These are phyloP conservation scores for Carex scoparia DNA, from an alignment of 176 grass and related monocot genomes.

Conservation along the genomic window DNA sequence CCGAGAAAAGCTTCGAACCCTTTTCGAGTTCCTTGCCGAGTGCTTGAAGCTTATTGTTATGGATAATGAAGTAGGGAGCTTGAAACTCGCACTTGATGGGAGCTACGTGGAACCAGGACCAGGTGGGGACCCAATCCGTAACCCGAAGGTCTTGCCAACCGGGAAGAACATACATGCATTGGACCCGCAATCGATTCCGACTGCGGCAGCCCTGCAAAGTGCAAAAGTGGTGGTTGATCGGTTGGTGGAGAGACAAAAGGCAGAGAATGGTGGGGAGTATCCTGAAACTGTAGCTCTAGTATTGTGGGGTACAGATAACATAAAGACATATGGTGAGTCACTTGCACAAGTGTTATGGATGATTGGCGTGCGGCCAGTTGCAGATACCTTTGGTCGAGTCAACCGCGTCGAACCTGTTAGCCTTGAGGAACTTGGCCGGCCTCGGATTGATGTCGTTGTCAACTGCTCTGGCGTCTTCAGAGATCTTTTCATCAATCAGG, in stretches of 20 bases:
- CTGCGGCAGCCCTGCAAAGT: slow-evolving; percentile 84
- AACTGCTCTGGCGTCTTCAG: slow-evolving; percentile 98
- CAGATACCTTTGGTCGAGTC: slow-evolving; percentile 84
- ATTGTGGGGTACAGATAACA: slow-evolving; percentile 98
- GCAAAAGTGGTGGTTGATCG: slow-evolving; percentile 87
- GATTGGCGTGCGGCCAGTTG: slow-evolving; percentile 73
- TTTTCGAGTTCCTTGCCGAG: slow-evolving; percentile 74
- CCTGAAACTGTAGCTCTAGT: slow-evolving; percentile 97
- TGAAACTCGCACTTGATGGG: slow-evolving; percentile 89
- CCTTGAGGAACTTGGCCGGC: slow-evolving; percentile 91
- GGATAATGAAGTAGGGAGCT: slow-evolving; percentile 77
- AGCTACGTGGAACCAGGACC: slow-evolving; percentile 91
- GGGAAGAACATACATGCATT: slow-evolving; percentile 99
- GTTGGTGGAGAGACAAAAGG: slow-evolving; percentile 84
- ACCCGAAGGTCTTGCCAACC: slow-evolving; percentile 95
- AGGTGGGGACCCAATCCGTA: slow-evolving; percentile 88
- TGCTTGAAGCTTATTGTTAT: slow-evolving; percentile 82
- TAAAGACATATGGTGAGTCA: slow-evolving; percentile 98
- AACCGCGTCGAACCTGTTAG: slow-evolving; percentile 89
- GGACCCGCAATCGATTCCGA: slow-evolving; percentile 92
- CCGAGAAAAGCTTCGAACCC: slow-evolving; percentile 73
- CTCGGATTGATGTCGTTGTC: slow-evolving; percentile 89
- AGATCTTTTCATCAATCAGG: slow-evolving; percentile 99
- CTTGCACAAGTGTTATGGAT: slow-evolving; percentile 94
- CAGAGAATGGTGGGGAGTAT: slow-evolving; percentile 76